These are phyloP conservation scores for Kwoniella bestiolae DNA, from an alignment of 768 basidiomycete species.

Conservation along the genomic window DNA sequence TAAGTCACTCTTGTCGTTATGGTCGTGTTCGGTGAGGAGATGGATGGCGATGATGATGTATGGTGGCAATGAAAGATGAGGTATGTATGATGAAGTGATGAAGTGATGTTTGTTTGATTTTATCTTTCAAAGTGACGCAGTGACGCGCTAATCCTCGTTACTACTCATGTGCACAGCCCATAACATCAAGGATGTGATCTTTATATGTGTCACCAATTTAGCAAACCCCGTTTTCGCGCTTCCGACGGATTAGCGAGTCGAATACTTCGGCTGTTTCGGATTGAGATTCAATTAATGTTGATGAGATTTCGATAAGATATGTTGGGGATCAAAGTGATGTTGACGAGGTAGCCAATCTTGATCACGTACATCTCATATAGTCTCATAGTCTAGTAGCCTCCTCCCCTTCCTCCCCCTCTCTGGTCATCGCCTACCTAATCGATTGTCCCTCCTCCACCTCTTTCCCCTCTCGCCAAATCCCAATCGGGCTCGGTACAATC, in stretches of 20 bases:
- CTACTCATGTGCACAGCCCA: constrained; percentile 14
- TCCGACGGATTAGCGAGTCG: neutral
- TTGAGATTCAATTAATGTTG: neutral
- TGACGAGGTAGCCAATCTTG: too few species aligned
- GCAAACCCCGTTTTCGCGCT: neutral
- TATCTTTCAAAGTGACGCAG: neutral
- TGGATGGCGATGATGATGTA: neutral
- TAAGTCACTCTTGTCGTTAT: neutral
- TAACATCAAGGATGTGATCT: neutral
- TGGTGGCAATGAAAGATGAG: neutral
- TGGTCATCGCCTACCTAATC: neutral
- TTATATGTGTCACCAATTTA: neutral
- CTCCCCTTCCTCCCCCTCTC: neutral
- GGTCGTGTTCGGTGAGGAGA: neutral
- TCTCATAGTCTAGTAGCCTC: neutral
- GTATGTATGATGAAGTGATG: neutral
- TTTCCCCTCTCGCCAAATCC: neutral
- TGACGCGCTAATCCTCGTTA: constrained; percentile 1
- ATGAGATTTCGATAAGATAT: neutral
- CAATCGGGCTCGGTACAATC: neutral
- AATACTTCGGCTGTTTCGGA: neutral
- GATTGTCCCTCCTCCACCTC: neutral
- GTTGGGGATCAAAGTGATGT: too few species aligned
- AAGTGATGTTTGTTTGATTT: neutral
- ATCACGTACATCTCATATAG: neutral